Base-by-base conservation (phyloP, 192 early-diverging fungal species). In the Chytriomyces hyalinus region DNA sequence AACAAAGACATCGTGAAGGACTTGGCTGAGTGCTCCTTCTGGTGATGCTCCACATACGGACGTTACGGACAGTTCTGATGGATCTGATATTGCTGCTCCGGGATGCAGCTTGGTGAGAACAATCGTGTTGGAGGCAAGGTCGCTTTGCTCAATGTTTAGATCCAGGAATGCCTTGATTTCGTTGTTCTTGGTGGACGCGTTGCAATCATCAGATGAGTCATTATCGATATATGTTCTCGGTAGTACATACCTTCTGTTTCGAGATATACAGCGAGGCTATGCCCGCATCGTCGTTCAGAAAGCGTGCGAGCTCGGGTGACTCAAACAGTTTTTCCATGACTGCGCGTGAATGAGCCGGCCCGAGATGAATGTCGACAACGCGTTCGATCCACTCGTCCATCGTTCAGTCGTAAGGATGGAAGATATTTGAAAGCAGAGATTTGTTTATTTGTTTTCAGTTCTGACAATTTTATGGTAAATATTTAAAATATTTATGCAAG, bases 371-470 rank as follows among this genome's bases (percentile, higher is more conserved):
- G 65, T 67, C 73, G 10, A 79, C 68, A 22, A 75, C 61, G 50
- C 65, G 24, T 64, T 79, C 64, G 22, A 79, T 48, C 77, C 77
- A 78, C 9, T 73, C 71, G 7, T 73, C 71, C 71, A 73, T 73
- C 3, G 20, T 22, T 36, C 4, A 4, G 36, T 36, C 53, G 53
- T 13, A 26, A 26, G 24, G 24, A 57, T 57, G 53, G 53, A 20
- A n/a, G 5, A 57, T 57, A n/a, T 20, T 20, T 57, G 53, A 57
- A 57, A 20, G 47, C 44, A 44, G 60, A 20, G 50, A 59, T 10
- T 71, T 67, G 28, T 36, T 36, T 36, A 67, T 67, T 48, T 47
- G 47, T 67, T 48, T 67, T 48, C 13, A 28, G 26, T 65, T 65
- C 15, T 57, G 15, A 57, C 53, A 20, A n/a, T 57, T 57, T 57